Conservation (phyloP, 78 protist species). For the Polysphondylium violaceum region DNA sequence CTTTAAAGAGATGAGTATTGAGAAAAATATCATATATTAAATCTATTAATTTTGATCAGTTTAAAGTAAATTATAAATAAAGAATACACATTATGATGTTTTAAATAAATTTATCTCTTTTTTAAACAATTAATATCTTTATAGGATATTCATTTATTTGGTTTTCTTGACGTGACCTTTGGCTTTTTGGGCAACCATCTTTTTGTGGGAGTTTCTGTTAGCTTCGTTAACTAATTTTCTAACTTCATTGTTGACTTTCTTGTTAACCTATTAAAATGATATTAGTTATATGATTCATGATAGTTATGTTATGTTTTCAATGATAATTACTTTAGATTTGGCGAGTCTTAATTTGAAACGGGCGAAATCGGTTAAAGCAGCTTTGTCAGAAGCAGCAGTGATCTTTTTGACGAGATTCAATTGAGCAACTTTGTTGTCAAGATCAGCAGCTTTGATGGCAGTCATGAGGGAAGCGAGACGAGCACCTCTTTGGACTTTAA, state of each 20-base stretch:
- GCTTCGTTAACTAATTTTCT: conserved; percentile 62
- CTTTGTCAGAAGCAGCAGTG: conserved; percentile 34
- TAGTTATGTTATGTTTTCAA: background rate
- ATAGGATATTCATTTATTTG: conserved; percentile 16
- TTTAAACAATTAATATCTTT: no score
- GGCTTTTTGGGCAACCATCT: conserved; percentile 24
- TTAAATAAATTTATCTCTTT: background rate
- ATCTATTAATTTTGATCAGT: no score
- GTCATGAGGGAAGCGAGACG: conserved; percentile 26
- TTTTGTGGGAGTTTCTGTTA: conserved; percentile 67
- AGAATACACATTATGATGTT: no score
- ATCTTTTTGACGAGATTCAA: conserved; percentile 25
- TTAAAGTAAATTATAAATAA: no score
- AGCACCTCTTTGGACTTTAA: conserved; percentile 75
- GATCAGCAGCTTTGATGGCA: conserved; percentile 70
- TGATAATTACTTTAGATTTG: conserved; percentile 21
- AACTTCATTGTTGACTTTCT: conserved; percentile 45
- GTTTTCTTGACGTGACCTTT: conserved; percentile 41
- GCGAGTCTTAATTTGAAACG: conserved; percentile 62
- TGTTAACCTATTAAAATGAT: conserved; percentile 14
- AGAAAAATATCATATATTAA: no score
- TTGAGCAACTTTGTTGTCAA: conserved; percentile 42
- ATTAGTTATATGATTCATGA: background rate
- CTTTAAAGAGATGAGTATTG: no score
- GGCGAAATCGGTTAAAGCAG: conserved; percentile 45